These are phyloP conservation scores for Globisporangium emineosum DNA, from an alignment of 352 stramenopile genomes.

Conservation along the genomic window DNA sequence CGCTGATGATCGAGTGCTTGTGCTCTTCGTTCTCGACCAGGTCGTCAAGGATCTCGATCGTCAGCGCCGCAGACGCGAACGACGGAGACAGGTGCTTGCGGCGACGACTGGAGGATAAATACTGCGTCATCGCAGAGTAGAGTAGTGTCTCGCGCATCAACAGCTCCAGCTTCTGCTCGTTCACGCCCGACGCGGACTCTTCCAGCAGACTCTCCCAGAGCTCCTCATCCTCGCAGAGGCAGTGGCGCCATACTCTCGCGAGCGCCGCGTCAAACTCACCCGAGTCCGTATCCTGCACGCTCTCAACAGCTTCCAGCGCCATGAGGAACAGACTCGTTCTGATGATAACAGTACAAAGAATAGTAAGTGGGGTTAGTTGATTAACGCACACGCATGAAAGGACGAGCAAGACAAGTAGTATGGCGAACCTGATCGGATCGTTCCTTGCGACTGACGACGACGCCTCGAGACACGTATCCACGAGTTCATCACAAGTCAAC, in stretches of 20 bases:
- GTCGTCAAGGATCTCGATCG: slow-evolving; percentile 60
- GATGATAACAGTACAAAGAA: not conserved
- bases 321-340: slow-evolving; percentile 73
- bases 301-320: slow-evolving; percentile 65
- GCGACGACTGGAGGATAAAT: slow-evolving; percentile 23
- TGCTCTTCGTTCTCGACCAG: slow-evolving; percentile 53
- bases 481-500: slow-evolving; percentile 39
- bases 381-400: too few species aligned
- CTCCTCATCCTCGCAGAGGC: slow-evolving; percentile 47
- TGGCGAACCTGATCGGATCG: slow-evolving; percentile 48
- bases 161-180: slow-evolving; percentile 58
- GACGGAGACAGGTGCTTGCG: slow-evolving; percentile 18
- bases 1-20: slow-evolving; percentile 44
- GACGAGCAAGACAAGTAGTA: too few species aligned
- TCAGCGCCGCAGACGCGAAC: slow-evolving; percentile 29
- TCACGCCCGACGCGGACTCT: slow-evolving; percentile 50
- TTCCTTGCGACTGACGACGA: slow-evolving; percentile 35
- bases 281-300: slow-evolving; percentile 25
- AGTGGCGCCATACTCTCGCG: slow-evolving; percentile 51
- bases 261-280: slow-evolving; percentile 45
- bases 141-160: slow-evolving; percentile 74
- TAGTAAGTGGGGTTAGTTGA: too few species aligned
- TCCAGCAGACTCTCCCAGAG: slow-evolving; percentile 54
- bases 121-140: slow-evolving; percentile 58
- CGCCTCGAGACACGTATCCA: slow-evolving; percentile 48